Evolutionary conservation across 2,329 filamentous ascomycete genomes (phyloP).

Genomic region (Metarhizium robertsii): DNA sequence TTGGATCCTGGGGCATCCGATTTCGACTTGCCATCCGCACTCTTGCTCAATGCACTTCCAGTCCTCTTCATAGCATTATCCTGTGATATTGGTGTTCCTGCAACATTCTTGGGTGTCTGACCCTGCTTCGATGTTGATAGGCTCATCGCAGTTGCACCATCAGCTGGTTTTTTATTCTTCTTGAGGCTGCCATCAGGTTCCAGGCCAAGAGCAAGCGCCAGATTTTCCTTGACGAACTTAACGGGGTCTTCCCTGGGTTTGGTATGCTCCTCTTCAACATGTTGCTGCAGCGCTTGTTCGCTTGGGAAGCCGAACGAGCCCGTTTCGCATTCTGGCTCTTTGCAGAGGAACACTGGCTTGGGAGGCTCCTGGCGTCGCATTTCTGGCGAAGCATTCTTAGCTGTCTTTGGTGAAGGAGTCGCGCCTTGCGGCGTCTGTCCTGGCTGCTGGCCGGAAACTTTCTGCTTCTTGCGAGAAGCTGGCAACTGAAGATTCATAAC

Average conservation of each 20-base stretch:
- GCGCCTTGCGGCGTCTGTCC: conserved; percentile 27
- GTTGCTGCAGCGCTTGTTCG: conserved; percentile 43
- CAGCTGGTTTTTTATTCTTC: conserved; percentile 20
- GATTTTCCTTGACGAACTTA: conserved; percentile 41
- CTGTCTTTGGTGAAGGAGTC: conserved; percentile 38
- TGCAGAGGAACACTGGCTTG: conserved; percentile 39
- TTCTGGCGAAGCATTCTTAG: conserved; percentile 39
- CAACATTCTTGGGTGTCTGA: conserved; percentile 34
- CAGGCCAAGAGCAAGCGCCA: conserved; percentile 41
- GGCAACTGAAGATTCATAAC: conserved; percentile 46
- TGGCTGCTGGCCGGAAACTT: conserved; percentile 31
- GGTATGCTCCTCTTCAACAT: conserved; percentile 50
- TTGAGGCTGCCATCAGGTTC: conserved; percentile 38
- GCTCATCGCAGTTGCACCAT: conserved; percentile 27
- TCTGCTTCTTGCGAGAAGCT: conserved; percentile 47
- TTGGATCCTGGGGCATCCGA: conserved; percentile 6
- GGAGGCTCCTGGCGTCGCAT: conserved; percentile 24
- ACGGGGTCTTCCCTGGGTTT: conserved; percentile 45
- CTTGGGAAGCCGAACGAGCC: conserved; percentile 39
- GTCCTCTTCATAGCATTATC: conserved; percentile 42
- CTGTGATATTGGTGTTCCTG: conserved; percentile 40
- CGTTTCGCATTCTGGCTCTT: conserved; percentile 45
- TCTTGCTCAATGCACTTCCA: conserved; percentile 34
- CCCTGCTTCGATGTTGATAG: conserved; percentile 36
- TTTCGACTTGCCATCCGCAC: conserved; percentile 24